Base-by-base conservation (phyloP, 805 yeast species). In the Saccharomyces kudriavzevii region DNA sequence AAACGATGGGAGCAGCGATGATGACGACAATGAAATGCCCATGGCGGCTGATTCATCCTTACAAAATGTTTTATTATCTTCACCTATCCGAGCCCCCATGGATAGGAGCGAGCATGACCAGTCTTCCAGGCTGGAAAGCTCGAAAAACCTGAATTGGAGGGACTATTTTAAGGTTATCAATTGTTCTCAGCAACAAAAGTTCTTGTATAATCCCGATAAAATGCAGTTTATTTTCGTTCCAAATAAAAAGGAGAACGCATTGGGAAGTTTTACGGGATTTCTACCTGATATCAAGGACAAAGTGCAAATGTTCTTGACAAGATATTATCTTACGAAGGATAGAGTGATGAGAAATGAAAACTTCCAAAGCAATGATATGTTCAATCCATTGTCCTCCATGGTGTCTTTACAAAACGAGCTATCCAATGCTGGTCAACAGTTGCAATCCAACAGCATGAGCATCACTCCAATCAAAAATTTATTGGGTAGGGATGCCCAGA, bases 401-500 rank as follows among this genome's bases (percentile, higher is more conserved):
- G 52, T 59, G 6, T 55, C 59, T 2, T 54, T 66, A 53, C 57
- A 61, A 49, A 58, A 61, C 29, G 60, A 63, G 14, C 31, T 63
- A 27, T 29, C 56, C 8, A 53, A 52, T 17, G 45, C 43, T n/a
- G 9, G 20, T 43, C 54, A 45, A 40, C 54, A 49, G 56, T 55
- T 40, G 53, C 54, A 31, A 49, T 51, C 57, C 6, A 52, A 49
- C 20, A 53, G 57, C n/a, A 61, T 67, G 62, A 58, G 77, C 3
- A 73, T 92, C 47, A 87, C 96, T 0, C 75, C 82, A 43, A 83
- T 94, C 52, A 91, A 91, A 62, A 91, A 91, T 67, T 72, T 94
- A 54, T 67, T 94, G 28, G 99, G 99, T 29, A 74, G 96, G 52
- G 87, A 86, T 61, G 92, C 92, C 4, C 75, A 80, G 51, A 76